phyloP scores from a whole-genome alignment of 1,284 basidiomycete species.

The Ceraceosorus guamensis region DNA sequence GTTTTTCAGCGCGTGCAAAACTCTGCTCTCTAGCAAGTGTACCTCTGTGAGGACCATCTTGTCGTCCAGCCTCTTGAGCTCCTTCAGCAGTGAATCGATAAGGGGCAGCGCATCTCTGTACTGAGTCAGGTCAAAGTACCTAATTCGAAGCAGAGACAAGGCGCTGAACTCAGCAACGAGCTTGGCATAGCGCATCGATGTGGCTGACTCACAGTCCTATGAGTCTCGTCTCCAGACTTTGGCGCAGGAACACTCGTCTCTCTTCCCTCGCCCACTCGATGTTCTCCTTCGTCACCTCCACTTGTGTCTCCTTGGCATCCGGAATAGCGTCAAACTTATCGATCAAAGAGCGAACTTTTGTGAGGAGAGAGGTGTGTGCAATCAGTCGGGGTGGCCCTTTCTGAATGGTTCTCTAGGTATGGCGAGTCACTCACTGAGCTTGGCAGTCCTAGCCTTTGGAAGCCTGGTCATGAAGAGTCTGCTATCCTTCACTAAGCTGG shows the following conservation, averaged over 20 bases:
- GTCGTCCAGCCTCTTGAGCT: constrained; percentile 88
- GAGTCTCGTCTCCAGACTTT: constrained; percentile 84
- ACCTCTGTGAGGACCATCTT: constrained; percentile 98
- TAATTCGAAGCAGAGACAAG: not conserved
- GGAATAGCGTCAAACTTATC: constrained; percentile 68
- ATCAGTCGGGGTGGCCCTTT: no score
- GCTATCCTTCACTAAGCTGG: constrained; percentile 77
- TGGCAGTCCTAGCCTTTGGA: constrained; percentile 96
- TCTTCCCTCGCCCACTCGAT: constrained; percentile 86
- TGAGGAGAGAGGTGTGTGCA: not conserved
- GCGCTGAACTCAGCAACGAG: no score
- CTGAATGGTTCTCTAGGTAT: not conserved
- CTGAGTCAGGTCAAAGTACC: constrained; percentile 69
- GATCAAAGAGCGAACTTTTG: constrained; percentile 76
- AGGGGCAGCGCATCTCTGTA: constrained; percentile 73
- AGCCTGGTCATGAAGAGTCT: constrained; percentile 86
- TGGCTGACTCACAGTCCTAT: constrained; percentile 56
- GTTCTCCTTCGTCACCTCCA: constrained; percentile 76
- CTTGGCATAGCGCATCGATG: no score
- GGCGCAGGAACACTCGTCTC: constrained; percentile 90
- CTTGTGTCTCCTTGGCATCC: constrained; percentile 70
- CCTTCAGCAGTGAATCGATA: constrained; percentile 77
- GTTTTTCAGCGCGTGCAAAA: constrained; percentile 86
- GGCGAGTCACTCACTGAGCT: constrained; percentile 64
- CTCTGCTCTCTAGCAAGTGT: constrained; percentile 82